Conservation (phyloP, 139 green algal species). For the Haematococcus lacustris region DNA sequence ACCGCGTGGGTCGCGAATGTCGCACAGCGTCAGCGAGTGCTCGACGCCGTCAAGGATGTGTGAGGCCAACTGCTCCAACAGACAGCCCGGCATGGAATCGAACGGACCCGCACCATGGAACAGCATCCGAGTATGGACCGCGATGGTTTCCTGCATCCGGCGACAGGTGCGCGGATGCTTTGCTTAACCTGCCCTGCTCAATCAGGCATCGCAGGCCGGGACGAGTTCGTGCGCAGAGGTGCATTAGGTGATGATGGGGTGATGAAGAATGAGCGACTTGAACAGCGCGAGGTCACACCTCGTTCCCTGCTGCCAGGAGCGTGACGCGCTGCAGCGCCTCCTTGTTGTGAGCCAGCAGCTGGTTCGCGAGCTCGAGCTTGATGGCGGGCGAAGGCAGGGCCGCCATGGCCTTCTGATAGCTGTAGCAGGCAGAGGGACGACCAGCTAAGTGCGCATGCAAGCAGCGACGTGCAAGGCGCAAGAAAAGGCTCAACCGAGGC, state of each 20-base stretch:
- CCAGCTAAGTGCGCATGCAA: too few relatives aligned
- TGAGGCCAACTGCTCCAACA: slow-evolving; percentile 40
- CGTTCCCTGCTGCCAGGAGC: not conserved
- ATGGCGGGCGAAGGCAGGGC: too few relatives aligned
- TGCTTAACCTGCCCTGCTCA: too few relatives aligned
- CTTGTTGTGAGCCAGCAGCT: slow-evolving; percentile 5
- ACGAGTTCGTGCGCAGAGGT: too few relatives aligned
- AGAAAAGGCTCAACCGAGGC: too few relatives aligned
- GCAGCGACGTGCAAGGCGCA: too few relatives aligned
- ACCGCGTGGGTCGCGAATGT: not conserved
- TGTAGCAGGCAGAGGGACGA: too few relatives aligned
- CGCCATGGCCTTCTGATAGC: too few relatives aligned
- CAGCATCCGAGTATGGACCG: slow-evolving; percentile 21
- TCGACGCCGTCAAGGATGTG: slow-evolving; percentile 30
- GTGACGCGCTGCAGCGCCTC: not conserved
- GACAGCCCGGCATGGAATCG: slow-evolving; percentile 24
- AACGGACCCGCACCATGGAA: slow-evolving; percentile 28
- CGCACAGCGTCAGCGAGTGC: not conserved
- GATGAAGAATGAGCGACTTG: too few relatives aligned
- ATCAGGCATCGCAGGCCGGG: too few relatives aligned
- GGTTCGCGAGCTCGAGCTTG: not conserved
- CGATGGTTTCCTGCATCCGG: not conserved
- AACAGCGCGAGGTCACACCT: not conserved
- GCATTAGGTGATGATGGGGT: too few relatives aligned
- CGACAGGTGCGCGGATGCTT: too few relatives aligned